Evolutionary conservation across 2,329 filamentous ascomycete genomes (phyloP), one percentile per base, ranked within the genome.

Genomic region (Trichoderma citrinoviride): DNA sequence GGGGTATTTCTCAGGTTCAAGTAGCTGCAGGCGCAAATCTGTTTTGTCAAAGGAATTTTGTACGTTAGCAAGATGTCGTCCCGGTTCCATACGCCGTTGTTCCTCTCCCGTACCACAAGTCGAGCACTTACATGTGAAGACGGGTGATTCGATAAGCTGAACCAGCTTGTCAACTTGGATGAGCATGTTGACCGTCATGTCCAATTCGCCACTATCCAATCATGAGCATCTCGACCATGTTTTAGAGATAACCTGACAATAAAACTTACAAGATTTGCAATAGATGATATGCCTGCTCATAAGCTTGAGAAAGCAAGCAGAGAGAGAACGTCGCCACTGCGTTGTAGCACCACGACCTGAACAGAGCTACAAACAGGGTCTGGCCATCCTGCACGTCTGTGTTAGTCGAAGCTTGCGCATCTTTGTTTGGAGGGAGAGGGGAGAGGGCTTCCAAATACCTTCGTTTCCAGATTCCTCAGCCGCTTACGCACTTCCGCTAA

Each of bases 111-210:
- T 10, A 21, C 25, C 7, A 17, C 19, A 25, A 19, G 33, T 37
- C 12, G 33, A 14, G 19, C 7, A 76, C 88, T 78, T 78, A 96
- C 92, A 99, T 53, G 95, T 99, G 73, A 99, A 99, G 1, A 99
- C 95, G 0, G 95, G 95, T 0, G 93, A 98, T 76, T 99, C 95
- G 44, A 99, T 87, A 17, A 99, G 84, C 76, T 99, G 95, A 14
- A 99, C 95, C 17, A 99, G 84, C 77, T 99, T 99, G 77, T 99
- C 95, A 70, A 99, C 97, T 76, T 99, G 96, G 49, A 99, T 99
- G 63, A 99, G 85, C 78, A 97, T 96, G 71, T 97, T 97, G 71
- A 99, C 95, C 0, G 94, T 98, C 92, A 99, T 98, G 76, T 99
- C 95, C 55, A 99, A 83, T 72, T 99, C 95, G 66, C 92, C 95